Evolutionary conservation across 2,329 filamentous ascomycete species (phyloP).

Genomic region (Coniella vitis): DNA sequence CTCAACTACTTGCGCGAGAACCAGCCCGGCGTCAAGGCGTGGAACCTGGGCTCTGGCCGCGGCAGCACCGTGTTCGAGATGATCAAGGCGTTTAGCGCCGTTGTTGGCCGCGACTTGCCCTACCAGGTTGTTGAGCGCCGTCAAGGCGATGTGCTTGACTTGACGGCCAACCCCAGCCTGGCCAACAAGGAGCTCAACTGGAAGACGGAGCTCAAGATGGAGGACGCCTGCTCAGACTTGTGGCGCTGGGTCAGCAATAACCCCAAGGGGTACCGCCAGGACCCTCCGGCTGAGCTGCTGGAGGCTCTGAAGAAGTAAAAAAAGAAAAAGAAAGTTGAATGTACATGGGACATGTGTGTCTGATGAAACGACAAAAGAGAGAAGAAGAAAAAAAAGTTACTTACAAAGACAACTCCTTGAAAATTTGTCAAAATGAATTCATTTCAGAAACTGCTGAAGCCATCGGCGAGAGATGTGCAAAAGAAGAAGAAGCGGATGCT

Average conservation of each 20-base stretch:
- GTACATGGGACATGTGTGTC: no score
- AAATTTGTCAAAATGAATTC: no score
- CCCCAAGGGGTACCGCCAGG: slow-evolving; percentile 87
- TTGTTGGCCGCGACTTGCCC: slow-evolving; percentile 76
- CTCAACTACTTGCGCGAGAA: slow-evolving; percentile 82
- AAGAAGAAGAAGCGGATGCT: no score
- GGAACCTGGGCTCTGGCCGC: slow-evolving; percentile 92
- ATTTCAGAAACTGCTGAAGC: no score
- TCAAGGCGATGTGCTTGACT: slow-evolving; percentile 84
- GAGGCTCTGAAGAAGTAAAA: slow-evolving; percentile 47
- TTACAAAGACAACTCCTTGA: no score
- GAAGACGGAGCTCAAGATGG: slow-evolving; percentile 85
- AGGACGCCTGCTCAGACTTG: slow-evolving; percentile 87
- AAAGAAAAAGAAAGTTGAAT: background rate
- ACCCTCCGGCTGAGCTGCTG: slow-evolving; percentile 77
- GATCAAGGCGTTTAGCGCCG: slow-evolving; percentile 84
- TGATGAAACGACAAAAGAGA: background rate
- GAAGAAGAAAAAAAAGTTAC: background rate
- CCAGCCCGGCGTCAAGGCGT: slow-evolving; percentile 84
- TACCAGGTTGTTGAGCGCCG: slow-evolving; percentile 82
- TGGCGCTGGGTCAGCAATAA: slow-evolving; percentile 98
- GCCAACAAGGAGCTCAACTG: slow-evolving; percentile 86
- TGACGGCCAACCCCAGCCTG: slow-evolving; percentile 83
- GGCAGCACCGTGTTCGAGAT: slow-evolving; percentile 97
- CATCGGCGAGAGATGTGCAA: no score